Evolutionary conservation across 805 yeast species (phyloP), one percentile per base, ranked within the genome.

Genomic region (Geotrichum ghanense): DNA sequence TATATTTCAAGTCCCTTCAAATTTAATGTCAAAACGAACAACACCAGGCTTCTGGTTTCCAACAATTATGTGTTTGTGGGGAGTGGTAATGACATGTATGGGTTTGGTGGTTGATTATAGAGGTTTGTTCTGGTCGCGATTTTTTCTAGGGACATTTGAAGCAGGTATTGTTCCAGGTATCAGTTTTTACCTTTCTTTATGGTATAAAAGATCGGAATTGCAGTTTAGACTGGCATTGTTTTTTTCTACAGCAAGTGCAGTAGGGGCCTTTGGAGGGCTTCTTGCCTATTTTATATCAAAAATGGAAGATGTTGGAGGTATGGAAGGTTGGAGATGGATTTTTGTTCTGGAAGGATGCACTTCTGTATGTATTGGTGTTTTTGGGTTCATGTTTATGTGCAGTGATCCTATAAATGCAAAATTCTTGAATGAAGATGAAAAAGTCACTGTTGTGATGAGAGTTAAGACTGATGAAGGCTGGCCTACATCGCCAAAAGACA

Each of bases 271-370:
- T 52, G 64, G 66, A 17, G 69, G 69, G 22, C 53, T 67, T 5
- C 42, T 67, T 22, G 70, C 71, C 12, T 61, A 51, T 48, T 69
- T 60, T 9, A 59, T 68, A 24, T 63, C 72, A 48, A 79, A 75
- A 45, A 68, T 79, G 58, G 69, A 75, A 50, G 58, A 63, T 46
- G 60, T 64, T 42, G 64, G 53, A 12, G 67, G 68, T 2, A 45
- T 51, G 14, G 45, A 48, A 3, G 59, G 59, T 12, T 67, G 71
- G 70, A 53, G 69, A 45, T 70, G 71, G 66, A 60, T 70, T 49
- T 71, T 64, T 50, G 56, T 71, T 42, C 57, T 71, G 41, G 74
- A 71, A 51, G 73, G 75, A 3, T 48, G 62, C 5, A 51, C 69
- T 22, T 67, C 75, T 9, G 51, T 70, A 43, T 62, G 59, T 3